Evolutionary conservation across 2,329 filamentous ascomycete species (phyloP), one percentile per base, ranked within the genome.

Genomic region (Stenocarpella maydis): DNA sequence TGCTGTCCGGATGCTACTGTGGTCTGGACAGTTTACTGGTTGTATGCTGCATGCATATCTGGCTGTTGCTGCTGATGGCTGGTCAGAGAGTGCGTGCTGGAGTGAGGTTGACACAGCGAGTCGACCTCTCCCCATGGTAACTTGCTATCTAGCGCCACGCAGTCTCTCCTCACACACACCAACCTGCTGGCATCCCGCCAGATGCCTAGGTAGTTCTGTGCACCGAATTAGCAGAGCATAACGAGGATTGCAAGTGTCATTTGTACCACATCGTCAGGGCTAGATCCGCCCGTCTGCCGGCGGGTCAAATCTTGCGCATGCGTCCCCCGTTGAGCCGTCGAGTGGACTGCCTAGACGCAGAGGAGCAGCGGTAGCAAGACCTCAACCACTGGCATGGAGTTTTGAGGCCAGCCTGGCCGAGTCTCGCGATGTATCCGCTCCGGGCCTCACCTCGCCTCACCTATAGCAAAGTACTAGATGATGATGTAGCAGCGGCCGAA

Each of bases 271-370:
- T 19, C 24, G 58, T 28, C 28, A 28, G 47, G 28, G 8, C 58
- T 61, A 47, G 41, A 61, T 37, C 47, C 28, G 58, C 17, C 58
- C 58, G 43, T 49, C 58, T 61, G 58, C 41, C 58, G 58, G 58
- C 58, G 41, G 47, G 58, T 61, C 58, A 61, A 61, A 61, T 47
- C 58, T 31, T 28, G 34, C 9, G 28, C 39, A 61, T 47, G 58
- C 58, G 58, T 47, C 58, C 34, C 47, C 58, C 12, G 58, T 47
- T 43, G 26, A 43, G 41, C 58, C 47, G 58, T 47, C 58, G 41
- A 61, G 41, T 34, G 58, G 41, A 47, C 17, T 61, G 58, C n/a
- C 41, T 34, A 61, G 24, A 61, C n/a, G 41, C 55, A 61, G 55
- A 45, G 26, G n/a, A 49, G 41, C 41, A 61, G 17, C 58, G 26